These are phyloP conservation scores for Rhodotorula graminis DNA, from an alignment of 768 basidiomycete species.

Conservation along the genomic window DNA sequence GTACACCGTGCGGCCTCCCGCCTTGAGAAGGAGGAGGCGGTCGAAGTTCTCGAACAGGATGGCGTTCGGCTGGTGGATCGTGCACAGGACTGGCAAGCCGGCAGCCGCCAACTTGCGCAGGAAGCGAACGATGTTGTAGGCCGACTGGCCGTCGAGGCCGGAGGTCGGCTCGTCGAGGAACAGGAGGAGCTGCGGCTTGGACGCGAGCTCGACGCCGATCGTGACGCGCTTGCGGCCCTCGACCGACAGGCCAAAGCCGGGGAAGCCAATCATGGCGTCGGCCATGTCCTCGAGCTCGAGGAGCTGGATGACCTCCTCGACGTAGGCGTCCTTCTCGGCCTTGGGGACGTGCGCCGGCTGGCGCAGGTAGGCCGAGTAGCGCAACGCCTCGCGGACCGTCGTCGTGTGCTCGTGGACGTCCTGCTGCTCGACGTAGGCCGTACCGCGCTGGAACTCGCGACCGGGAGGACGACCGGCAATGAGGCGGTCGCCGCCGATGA, in stretches of 20 bases:
- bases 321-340: conserved; percentile 44
- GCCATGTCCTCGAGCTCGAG: conserved; percentile 77
- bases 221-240: conserved; percentile 41
- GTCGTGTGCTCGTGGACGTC: conserved; percentile 68
- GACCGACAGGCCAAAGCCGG: conserved; percentile 46
- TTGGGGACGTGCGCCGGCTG: conserved; percentile 41
- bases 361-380: conserved; percentile 43
- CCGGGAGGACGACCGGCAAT: conserved; percentile 62
- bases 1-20: conserved; percentile 77
- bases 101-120: conserved; percentile 51
- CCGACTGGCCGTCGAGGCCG: conserved; percentile 52
- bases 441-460: conserved; percentile 57
- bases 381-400: conserved; percentile 50
- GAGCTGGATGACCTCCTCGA: conserved; percentile 66
- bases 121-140: conserved; percentile 51
- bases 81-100: conserved; percentile 50
- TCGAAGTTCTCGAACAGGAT: conserved; percentile 81
- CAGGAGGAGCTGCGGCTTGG: conserved; percentile 52
- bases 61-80: conserved; percentile 54
- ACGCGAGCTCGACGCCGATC: conserved; percentile 79
- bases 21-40: conserved; percentile 54
- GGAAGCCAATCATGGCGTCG: conserved; percentile 64
- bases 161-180: conserved; percentile 52
- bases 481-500: conserved; percentile 65
- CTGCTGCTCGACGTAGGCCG: conserved; percentile 71